A percentile compares a stretch with the other conserved stretches of the same genome.
phyloP scores from a whole-genome alignment of 2,329 filamentous ascomycete species.

The Diaporthe aspalathi region DNA sequence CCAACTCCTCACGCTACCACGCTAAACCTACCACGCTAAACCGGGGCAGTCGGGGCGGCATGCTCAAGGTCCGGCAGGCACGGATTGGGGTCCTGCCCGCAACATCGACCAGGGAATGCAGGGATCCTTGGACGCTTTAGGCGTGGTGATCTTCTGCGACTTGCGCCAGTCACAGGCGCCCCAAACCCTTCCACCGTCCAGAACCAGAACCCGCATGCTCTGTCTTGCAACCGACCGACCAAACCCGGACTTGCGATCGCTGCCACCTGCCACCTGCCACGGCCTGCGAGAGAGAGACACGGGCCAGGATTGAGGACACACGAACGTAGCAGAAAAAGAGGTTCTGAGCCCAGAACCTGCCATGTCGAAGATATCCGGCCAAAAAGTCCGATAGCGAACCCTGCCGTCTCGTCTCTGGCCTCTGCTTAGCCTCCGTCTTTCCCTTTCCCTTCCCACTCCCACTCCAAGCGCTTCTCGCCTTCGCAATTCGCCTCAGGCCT shows the following conservation, averaged over 20 bases:
- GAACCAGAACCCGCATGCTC: constrained; percentile 14
- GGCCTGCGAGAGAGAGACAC: constrained; percentile 10
- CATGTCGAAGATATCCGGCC: constrained; percentile 38
- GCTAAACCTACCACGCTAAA: background rate
- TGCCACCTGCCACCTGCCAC: constrained; percentile 11
- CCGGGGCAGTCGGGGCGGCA: constrained; percentile 14
- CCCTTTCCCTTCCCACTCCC: constrained; percentile 7
- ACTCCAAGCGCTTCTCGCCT: constrained; percentile 6
- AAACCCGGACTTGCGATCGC: constrained; percentile 10
- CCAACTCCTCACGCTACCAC: background rate
- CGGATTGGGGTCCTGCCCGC: constrained; percentile 22
- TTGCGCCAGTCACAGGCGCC: constrained; percentile 27
- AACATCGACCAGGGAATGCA: constrained; percentile 22
- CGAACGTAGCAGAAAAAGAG: background rate
- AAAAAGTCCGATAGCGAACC: constrained; percentile 39
- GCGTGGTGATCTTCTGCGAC: constrained; percentile 33
- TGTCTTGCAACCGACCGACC: constrained; percentile 12
- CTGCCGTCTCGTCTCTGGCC: constrained; percentile 34
- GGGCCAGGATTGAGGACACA: background rate
- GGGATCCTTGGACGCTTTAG: constrained; percentile 23
- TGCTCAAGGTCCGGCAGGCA: constrained; percentile 24
- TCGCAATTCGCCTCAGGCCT: constrained; percentile 20
- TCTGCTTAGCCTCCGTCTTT: constrained; percentile 31
- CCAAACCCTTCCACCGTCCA: constrained; percentile 25
- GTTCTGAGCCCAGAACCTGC: constrained; percentile 35